Percentiles rank a stretch among this genome's conserved stretches.
phyloP scores from a whole-genome alignment of 306 rosid genomes.

The Trichosanthes cucumerina region DNA sequence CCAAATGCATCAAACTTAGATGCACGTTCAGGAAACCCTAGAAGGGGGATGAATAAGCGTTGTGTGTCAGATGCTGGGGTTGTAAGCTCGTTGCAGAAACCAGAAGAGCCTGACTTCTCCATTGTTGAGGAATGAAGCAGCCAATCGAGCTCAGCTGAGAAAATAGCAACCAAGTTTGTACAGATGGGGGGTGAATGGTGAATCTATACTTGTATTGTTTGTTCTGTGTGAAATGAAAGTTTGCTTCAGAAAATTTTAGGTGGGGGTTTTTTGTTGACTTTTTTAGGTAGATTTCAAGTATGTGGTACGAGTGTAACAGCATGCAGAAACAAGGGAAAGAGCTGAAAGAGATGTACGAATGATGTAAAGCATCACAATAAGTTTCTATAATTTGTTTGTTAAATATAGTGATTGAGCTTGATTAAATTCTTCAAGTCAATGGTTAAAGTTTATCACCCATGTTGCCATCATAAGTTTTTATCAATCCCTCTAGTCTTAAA shows the following conservation, averaged over 20 bases:
- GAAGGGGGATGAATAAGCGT: conserved; percentile 26
- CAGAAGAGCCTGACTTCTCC: conserved; percentile 68
- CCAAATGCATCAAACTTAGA: conserved; percentile 16
- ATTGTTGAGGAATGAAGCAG: conserved; percentile 14
- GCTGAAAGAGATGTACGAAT: background rate
- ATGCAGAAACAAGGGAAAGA: background rate
- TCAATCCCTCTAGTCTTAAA: too few relatives aligned
- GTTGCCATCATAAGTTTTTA: background rate
- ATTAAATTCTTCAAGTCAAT: background rate
- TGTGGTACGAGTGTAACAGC: background rate
- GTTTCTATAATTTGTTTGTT: background rate
- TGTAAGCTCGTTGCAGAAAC: conserved; percentile 56
- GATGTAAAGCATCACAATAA: conserved; percentile 1
- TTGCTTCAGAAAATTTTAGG: background rate
- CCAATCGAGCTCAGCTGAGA: background rate
- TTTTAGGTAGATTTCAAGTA: background rate
- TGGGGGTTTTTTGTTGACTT: background rate
- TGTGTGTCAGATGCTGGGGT: conserved; percentile 37
- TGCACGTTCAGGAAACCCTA: conserved; percentile 20
- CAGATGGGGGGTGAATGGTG: background rate
- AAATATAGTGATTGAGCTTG: background rate
- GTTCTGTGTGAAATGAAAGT: background rate
- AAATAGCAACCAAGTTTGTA: background rate
- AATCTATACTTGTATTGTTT: background rate
- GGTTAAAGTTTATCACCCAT: background rate